phyloP scores from a whole-genome alignment of 2,329 filamentous ascomycete genomes.

The Mycosphaerella sp. region DNA sequence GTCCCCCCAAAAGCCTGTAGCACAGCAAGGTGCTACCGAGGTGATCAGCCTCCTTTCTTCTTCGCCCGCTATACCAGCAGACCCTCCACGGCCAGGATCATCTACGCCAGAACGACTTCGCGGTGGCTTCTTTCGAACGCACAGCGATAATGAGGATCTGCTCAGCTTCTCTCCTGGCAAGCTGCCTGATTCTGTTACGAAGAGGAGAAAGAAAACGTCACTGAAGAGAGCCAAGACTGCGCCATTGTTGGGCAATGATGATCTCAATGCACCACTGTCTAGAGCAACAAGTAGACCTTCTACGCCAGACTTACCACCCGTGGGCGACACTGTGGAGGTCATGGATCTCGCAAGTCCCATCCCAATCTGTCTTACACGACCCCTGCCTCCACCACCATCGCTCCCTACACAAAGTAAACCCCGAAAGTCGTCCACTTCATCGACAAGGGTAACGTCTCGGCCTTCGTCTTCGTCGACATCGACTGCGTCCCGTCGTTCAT shows the following conservation, averaged over 20 bases:
- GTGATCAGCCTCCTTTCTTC: conserved; percentile 32
- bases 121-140: conserved; percentile 10
- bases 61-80: conserved; percentile 20
- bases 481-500: conserved; percentile 1
- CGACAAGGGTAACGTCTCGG: neutral
- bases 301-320: neutral
- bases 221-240: conserved; percentile 30
- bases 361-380: neutral
- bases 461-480: neutral
- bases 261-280: neutral
- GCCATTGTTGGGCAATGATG: conserved; percentile 19
- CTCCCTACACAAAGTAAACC: neutral
- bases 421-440: neutral
- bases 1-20: conserved; percentile 21
- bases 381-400: neutral
- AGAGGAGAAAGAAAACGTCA: conserved; percentile 27
- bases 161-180: neutral
- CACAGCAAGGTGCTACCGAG: conserved; percentile 6
- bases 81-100: conserved; percentile 10
- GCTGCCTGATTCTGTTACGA: conserved; percentile 32
- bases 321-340: conserved; percentile 13
- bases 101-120: conserved; percentile 19
- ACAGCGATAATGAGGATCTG: neutral
- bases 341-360: conserved; percentile 19
- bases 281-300: neutral